These are phyloP conservation scores for Plantago ovata DNA, from an alignment of 257 asterid species.

Conservation along the genomic window DNA sequence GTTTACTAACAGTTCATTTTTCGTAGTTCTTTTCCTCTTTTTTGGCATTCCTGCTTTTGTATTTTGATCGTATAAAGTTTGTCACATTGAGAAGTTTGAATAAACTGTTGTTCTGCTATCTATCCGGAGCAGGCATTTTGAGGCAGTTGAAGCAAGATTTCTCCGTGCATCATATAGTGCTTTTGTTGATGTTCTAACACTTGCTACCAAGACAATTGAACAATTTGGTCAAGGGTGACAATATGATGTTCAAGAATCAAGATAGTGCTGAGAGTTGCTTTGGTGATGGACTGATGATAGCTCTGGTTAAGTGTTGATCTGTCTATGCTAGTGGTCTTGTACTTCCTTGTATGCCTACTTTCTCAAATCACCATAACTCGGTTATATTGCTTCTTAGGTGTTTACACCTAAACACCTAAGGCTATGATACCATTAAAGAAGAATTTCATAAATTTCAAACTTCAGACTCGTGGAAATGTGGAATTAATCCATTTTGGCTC, in stretches of 20 bases:
- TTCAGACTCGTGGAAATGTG: too few species aligned
- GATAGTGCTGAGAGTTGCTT: not conserved
- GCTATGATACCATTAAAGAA: too few species aligned
- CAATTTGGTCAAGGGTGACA: slow-evolving; percentile 51
- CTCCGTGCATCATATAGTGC: slow-evolving; percentile 86
- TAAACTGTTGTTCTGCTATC: not conserved
- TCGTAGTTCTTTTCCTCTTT: not conserved
- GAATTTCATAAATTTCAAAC: too few species aligned
- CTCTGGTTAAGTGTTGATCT: not conserved
- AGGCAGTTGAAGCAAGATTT: slow-evolving; percentile 84
- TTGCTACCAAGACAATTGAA: slow-evolving; percentile 70
- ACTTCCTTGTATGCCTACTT: too few species aligned
- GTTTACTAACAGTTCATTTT: not conserved
- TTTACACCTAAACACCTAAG: too few species aligned
- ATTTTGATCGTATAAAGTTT: not conserved
- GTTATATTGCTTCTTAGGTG: too few species aligned
- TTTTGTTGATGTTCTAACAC: slow-evolving; percentile 73
- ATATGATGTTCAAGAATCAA: slow-evolving; percentile 17
- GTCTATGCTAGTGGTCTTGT: not conserved
- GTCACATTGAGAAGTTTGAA: not conserved
- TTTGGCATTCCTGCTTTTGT: not conserved
- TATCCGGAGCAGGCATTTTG: slow-evolving; percentile 52
- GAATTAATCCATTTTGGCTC: too few species aligned
- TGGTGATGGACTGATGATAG: not conserved
- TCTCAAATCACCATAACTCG: too few species aligned